These are phyloP conservation scores for Aspergillus piperis DNA, from an alignment of 2,329 filamentous ascomycete genomes.

Conservation along the genomic window DNA sequence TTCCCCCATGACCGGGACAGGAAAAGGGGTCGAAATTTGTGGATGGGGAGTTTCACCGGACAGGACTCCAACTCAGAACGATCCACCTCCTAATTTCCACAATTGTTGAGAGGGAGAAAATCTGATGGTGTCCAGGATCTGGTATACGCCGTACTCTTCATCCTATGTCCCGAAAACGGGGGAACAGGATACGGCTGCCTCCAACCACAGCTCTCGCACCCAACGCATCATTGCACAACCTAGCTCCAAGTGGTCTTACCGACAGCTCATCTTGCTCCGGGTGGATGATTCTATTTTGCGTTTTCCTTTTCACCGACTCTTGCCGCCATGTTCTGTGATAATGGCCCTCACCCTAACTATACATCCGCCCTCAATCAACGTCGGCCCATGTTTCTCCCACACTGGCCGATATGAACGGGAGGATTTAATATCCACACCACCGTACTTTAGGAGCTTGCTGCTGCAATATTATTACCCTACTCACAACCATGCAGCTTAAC, in stretches of 20 bases:
- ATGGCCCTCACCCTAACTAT: background rate
- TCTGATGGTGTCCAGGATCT: constrained; percentile 25
- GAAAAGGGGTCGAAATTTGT: constrained; percentile 1
- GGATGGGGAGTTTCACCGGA: background rate
- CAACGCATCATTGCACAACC: constrained; percentile 8
- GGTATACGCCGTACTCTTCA: constrained; percentile 29
- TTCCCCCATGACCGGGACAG: background rate
- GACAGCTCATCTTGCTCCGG: constrained; percentile 1
- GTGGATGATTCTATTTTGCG: constrained; percentile 6
- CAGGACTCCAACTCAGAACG: background rate
- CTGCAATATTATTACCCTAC: background rate
- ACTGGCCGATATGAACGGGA: background rate
- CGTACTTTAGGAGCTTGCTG: too few relatives aligned
- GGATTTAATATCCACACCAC: background rate
- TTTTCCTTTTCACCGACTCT: constrained; percentile 10
- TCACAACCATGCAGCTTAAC: background rate
- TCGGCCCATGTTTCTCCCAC: background rate
- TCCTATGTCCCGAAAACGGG: constrained; percentile 22
- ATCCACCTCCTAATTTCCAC: constrained; percentile 25
- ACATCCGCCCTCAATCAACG: background rate
- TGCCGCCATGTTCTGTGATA: background rate
- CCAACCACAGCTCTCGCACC: constrained; percentile 6
- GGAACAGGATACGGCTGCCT: constrained; percentile 9
- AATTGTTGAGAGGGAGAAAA: constrained; percentile 15
- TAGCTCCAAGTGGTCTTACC: constrained; percentile 6